Conservation (phyloP, 805 yeast genomes). For the Wickerhamiella azymoides region DNA sequence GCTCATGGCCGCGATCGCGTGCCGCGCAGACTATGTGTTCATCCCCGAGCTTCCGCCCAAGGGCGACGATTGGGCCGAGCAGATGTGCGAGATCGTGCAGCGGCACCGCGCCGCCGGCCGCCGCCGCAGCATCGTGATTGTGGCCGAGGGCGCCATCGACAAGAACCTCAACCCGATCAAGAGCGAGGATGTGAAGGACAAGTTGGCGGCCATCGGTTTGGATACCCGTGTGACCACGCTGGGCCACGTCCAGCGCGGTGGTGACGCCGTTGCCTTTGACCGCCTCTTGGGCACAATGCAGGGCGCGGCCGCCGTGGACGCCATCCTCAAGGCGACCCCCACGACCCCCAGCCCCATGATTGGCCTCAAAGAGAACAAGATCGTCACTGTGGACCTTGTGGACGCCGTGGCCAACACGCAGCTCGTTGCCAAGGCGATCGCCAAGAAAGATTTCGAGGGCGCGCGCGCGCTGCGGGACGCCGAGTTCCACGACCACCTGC, state of each 20-base stretch:
- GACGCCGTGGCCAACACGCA: constrained; percentile 83
- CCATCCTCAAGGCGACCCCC: constrained; percentile 78
- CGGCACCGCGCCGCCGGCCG: constrained; percentile 80
- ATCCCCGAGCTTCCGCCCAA: constrained; percentile 89
- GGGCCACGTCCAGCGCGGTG: constrained; percentile 98
- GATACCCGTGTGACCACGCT: constrained; percentile 91
- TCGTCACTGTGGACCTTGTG: constrained; percentile 69
- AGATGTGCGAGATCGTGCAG: constrained; percentile 57
- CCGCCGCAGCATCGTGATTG: constrained; percentile 89
- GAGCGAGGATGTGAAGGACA: constrained; percentile 67
- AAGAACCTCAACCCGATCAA: constrained; percentile 67
- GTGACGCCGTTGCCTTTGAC: constrained; percentile 93
- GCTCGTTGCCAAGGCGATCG: constrained; percentile 82
- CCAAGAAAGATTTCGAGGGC: constrained; percentile 58
- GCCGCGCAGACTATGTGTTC: constrained; percentile 88
- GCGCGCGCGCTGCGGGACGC: constrained; percentile 83
- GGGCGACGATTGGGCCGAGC: constrained; percentile 61
- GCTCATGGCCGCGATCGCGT: constrained; percentile 91
- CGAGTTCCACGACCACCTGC: constrained; percentile 69
- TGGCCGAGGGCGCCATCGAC: constrained; percentile 95
- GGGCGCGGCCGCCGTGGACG: constrained; percentile 95
- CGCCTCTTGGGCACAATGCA: constrained; percentile 84
- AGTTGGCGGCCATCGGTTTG: constrained; percentile 67
- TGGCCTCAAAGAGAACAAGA: constrained; percentile 75
- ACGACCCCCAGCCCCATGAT: constrained; percentile 91